Base-by-base conservation (phyloP, 768 basidiomycete genomes). In the Leccinum variicolor region DNA sequence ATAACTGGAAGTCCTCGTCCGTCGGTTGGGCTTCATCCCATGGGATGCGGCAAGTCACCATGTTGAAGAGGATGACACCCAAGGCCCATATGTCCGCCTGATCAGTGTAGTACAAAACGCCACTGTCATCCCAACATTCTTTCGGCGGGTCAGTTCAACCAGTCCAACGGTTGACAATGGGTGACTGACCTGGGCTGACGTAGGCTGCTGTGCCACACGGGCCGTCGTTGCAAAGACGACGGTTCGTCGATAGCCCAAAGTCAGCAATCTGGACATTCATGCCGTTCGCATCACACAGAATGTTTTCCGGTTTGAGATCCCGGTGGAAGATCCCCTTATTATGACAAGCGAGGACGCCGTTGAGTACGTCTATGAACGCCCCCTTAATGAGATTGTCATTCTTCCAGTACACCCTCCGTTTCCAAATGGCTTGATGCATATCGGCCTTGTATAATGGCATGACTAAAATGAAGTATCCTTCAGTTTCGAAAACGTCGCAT, bases 251-350 rank as follows among this genome's bases (percentile, higher is more conserved):
- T 53, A 92, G 70, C 14, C 92, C 92, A 77, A 94, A 94, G 73
- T 94, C 92, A 19, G 86, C 83, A 43, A 94, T 76, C 55, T 78
- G 77, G 43, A 92, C 77, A 54, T 75, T 66, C 26, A 68, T 71
- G 14, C 86, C 86, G 51, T 73, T 82, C 64, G 69, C 69, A 58
- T 74, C 79, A 68, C 84, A 86, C 50, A 94, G 77, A 41, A 92
- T 78, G 70, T 87, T 92, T 67, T 93, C 93, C 1, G 92, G 92
- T 69, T 94, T 94, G 66, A 95, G 81, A 65, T 94, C 92, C 21
- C 92, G 86, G 72, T 94, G 93, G 69, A 79, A 92, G 58, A 95
- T 81, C 13, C 84, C 82, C 28, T 78, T 75, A 33, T 75, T 71
- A 66, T 94, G 92, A 66, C 89, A 91, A 64, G 87, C 80, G 51